These are phyloP conservation scores for Condylostoma magnum DNA, from an alignment of 169 alveolate genomes.

Conservation along the genomic window DNA sequence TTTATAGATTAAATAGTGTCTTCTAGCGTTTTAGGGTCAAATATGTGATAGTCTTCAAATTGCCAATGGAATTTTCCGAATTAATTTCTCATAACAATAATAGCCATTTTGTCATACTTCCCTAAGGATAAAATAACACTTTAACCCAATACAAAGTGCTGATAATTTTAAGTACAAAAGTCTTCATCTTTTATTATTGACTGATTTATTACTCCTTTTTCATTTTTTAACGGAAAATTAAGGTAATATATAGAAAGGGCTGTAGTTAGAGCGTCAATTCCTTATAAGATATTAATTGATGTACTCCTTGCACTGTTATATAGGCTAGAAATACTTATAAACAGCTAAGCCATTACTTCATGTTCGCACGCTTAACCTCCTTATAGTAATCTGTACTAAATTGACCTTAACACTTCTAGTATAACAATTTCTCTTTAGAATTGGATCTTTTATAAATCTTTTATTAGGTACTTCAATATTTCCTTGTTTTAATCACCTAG, in stretches of 20 bases:
- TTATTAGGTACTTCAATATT: neutral
- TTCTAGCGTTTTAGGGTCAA: neutral
- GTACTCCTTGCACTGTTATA: neutral
- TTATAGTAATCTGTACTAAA: neutral
- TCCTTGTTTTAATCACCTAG: neutral
- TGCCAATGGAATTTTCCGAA: constrained; percentile 27
- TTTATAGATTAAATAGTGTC: neutral
- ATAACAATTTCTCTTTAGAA: constrained; percentile 7
- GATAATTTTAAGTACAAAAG: neutral
- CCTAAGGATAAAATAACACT: constrained; percentile 7
- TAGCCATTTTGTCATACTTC: neutral
- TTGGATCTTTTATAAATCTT: neutral
- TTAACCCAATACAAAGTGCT: constrained; percentile 23
- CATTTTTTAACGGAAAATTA: constrained; percentile 17
- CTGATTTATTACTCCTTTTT: neutral
- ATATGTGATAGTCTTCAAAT: neutral
- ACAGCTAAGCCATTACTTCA: neutral
- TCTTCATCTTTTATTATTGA: constrained; percentile 8
- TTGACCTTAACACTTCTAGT: neutral
- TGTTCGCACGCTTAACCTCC: neutral
- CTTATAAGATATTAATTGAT: neutral
- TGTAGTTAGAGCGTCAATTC: constrained; percentile 3
- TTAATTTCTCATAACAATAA: constrained; percentile 5
- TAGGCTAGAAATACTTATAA: neutral
- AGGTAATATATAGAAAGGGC: neutral